Conservation (phyloP, 2,329 filamentous ascomycete species). For the Aspergillus transmontanensis region DNA sequence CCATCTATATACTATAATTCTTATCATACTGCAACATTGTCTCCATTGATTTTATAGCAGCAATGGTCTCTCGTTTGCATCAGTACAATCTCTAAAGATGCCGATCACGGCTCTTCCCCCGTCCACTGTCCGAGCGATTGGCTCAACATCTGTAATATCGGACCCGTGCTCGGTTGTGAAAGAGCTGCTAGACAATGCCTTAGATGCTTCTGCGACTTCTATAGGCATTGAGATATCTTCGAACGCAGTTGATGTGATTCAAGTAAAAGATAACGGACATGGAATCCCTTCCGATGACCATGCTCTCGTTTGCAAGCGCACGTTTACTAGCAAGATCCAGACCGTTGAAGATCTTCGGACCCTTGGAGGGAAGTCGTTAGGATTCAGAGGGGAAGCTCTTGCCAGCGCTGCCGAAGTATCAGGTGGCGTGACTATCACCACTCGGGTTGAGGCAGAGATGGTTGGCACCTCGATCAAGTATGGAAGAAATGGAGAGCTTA, state of each 20-base stretch:
- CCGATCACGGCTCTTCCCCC: constrained; percentile 49
- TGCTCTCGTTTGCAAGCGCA: constrained; percentile 56
- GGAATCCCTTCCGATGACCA: constrained; percentile 62
- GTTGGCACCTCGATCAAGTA: constrained; percentile 57
- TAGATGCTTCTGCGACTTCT: constrained; percentile 63
- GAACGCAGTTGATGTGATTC: constrained; percentile 64
- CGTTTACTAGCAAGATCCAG: constrained; percentile 67
- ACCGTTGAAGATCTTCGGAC: constrained; percentile 58
- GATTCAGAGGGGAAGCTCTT: constrained; percentile 67
- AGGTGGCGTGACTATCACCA: constrained; percentile 55
- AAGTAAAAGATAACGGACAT: constrained; percentile 65
- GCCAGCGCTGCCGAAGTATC: constrained; percentile 64
- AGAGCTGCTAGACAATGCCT: constrained; percentile 68
- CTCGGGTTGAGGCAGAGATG: constrained; percentile 59
- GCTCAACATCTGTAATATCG: constrained; percentile 59
- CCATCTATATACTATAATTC: constrained; percentile 9
- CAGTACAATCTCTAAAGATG: constrained; percentile 35
- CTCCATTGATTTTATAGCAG: no score
- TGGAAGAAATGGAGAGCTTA: constrained; percentile 52
- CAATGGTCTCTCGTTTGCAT: constrained; percentile 1
- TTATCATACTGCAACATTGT: neutral
- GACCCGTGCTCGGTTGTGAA: constrained; percentile 62
- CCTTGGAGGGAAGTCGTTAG: constrained; percentile 60
- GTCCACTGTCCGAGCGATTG: constrained; percentile 52
- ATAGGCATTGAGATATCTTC: constrained; percentile 60